Evolutionary conservation across 176 grass and related monocot species (phyloP).

Genomic region (Oryza punctata): DNA sequence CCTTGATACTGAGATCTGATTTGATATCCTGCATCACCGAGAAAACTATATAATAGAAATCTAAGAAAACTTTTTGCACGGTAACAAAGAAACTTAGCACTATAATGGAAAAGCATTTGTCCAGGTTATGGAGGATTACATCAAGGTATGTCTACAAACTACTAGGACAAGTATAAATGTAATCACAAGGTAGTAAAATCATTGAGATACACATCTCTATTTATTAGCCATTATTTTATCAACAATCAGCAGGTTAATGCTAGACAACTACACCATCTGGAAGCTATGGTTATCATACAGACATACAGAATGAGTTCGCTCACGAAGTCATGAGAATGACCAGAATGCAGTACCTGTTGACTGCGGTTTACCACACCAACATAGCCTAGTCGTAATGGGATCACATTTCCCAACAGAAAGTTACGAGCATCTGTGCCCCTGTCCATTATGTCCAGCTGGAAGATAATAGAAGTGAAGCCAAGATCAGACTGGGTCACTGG

Average conservation of each 20-base stretch:
- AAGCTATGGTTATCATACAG: neutral
- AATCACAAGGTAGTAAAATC: slow-evolving; percentile 2
- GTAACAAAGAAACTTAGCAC: slow-evolving; percentile 15
- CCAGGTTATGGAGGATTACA: neutral
- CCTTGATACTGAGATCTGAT: slow-evolving; percentile 84
- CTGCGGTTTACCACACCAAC: slow-evolving; percentile 91
- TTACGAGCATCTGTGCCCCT: slow-evolving; percentile 97
- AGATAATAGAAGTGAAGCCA: slow-evolving; percentile 32
- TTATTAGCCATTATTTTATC: neutral
- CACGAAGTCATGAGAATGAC: neutral
- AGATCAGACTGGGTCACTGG: neutral
- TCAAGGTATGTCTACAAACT: neutral
- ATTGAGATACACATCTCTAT: neutral
- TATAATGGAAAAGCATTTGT: neutral
- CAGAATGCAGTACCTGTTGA: slow-evolving; percentile 62
- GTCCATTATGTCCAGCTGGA: slow-evolving; percentile 99
- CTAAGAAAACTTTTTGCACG: slow-evolving; percentile 21
- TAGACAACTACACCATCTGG: neutral
- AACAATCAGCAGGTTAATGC: slow-evolving; percentile 8
- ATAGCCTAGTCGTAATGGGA: slow-evolving; percentile 90
- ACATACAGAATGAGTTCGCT: slow-evolving; percentile 3
- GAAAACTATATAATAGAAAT: slow-evolving; percentile 9
- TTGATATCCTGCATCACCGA: slow-evolving; percentile 81
- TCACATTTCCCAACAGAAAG: slow-evolving; percentile 96
- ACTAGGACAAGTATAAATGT: neutral